Evolutionary conservation across 2,329 filamentous ascomycete genomes (phyloP), one percentile per base, ranked within the genome.

Genomic region (Diaporthe ampelina): DNA sequence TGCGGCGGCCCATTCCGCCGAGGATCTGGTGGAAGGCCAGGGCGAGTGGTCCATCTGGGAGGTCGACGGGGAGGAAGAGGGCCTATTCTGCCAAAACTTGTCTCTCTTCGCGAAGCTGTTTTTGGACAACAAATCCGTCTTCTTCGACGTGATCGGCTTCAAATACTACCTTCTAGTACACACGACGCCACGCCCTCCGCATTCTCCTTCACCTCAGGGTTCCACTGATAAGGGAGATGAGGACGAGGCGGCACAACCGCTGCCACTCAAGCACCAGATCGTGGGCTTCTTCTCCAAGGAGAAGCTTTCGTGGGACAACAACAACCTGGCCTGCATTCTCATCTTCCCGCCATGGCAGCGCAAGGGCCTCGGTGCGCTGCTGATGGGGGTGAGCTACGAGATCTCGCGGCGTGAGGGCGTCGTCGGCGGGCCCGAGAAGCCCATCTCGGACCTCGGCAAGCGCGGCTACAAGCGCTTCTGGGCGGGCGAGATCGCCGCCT

Each of bases 201-300:
- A 43, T 1, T 26, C 59, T 73, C 73, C 11, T 70, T 40, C 48
- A 15, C 29, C 63, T 17, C 37, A 67, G 61, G 45, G 8, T 1
- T 1, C 70, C 21, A 74, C 15, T 21, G 65, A 35, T 32, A 32
- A n/a, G 48, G 67, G 13, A n/a, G 15, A 17, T 17, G 19, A n/a
- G 29, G 21, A 37, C 24, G 32, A 45, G 57, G 57, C 15, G 61
- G 69, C 70, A 15, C 73, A 43, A 17, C 70, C 71, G 1, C 75
- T 45, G 21, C 70, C 56, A 21, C 78, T 79, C 26, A 81, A 83
- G 54, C 80, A 83, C 26, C 91, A 93, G 80, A 92, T 98, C 40
- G 91, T 96, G 1, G 97, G 97, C n/a, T 98, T 98, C 88, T 99
- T 98, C 86, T 97, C 94, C 77, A 98, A 99, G 82, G 97, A 99